A percentile compares a stretch with the other conserved stretches of the same genome.
These are phyloP conservation scores for Mucor racemosus DNA, from an alignment of 371 early-diverging fungal species.

Conservation along the genomic window DNA sequence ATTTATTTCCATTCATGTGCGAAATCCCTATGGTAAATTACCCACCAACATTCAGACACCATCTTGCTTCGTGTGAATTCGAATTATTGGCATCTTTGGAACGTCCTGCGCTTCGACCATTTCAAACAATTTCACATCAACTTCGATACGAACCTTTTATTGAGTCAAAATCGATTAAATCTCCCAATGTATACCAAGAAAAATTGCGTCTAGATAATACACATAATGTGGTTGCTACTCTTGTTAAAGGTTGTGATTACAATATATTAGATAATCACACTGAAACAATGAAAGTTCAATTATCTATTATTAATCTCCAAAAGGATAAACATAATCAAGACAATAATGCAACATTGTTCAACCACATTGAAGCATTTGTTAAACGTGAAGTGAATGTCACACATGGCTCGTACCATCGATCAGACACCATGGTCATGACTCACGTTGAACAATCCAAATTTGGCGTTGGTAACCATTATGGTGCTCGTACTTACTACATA, in stretches of 20 bases:
- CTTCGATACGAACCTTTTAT: conserved; percentile 28
- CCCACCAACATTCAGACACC: conserved; percentile 34
- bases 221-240: conserved; percentile 9
- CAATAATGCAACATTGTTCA: background rate
- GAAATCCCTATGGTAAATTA: conserved; percentile 50
- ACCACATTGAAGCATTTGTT: conserved; percentile 16
- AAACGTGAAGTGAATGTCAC: conserved; percentile 21
- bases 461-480: background rate
- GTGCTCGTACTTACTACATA: conserved; percentile 10
- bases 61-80: conserved; percentile 33
- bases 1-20: conserved; percentile 42
- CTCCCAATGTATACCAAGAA: conserved; percentile 14
- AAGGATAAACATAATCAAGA: background rate
- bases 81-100: conserved; percentile 35
- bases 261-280: conserved; percentile 19
- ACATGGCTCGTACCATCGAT: conserved; percentile 17
- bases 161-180: conserved; percentile 8
- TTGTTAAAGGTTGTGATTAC: conserved; percentile 11
- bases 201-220: conserved; percentile 1
- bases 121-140: conserved; percentile 29
- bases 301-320: background rate
- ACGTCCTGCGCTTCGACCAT: conserved; percentile 32
- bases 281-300: conserved; percentile 12
- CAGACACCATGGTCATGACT: conserved; percentile 27
- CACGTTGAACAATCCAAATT: conserved; percentile 22